Conservation (phyloP, 306 rosid species). For the Trifolium dubium region DNA sequence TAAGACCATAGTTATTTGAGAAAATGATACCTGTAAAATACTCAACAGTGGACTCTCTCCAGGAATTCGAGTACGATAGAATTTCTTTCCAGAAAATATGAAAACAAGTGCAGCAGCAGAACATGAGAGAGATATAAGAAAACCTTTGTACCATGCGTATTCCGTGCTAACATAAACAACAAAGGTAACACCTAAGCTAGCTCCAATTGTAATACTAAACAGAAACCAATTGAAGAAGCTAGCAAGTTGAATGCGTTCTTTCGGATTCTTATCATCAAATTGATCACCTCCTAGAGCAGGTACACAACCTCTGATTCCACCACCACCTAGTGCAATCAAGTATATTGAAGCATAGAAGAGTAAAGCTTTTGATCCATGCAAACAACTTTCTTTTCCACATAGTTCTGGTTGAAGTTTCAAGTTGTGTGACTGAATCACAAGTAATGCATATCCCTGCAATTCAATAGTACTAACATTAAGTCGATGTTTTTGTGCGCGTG, state of each 20-base stretch:
- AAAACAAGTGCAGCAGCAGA: slow-evolving; percentile 47
- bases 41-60: slow-evolving; percentile 58
- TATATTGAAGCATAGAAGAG: slow-evolving; percentile 53
- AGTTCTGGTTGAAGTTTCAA: slow-evolving; percentile 54
- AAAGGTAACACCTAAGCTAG: slow-evolving; percentile 57
- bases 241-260: slow-evolving; percentile 49
- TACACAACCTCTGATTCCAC: slow-evolving; percentile 63
- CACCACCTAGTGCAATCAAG: slow-evolving; percentile 63
- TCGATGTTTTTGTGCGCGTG: not conserved
- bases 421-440: slow-evolving; percentile 55
- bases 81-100: slow-evolving; percentile 52
- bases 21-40: slow-evolving; percentile 47
- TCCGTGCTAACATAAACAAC: slow-evolving; percentile 57
- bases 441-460: slow-evolving; percentile 54
- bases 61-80: slow-evolving; percentile 48
- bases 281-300: slow-evolving; percentile 68
- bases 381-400: slow-evolving; percentile 50
- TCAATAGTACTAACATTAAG: slow-evolving; percentile 9
- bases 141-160: slow-evolving; percentile 51
- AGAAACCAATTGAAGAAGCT: slow-evolving; percentile 66
- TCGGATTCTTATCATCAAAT: slow-evolving; percentile 52
- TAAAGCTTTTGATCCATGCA: slow-evolving; percentile 53
- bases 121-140: slow-evolving; percentile 53
- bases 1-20: not conserved
- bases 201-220: slow-evolving; percentile 55